These are phyloP conservation scores for Hygrophoropsis aurantiaca DNA, from an alignment of 768 basidiomycete genomes.

Conservation along the genomic window DNA sequence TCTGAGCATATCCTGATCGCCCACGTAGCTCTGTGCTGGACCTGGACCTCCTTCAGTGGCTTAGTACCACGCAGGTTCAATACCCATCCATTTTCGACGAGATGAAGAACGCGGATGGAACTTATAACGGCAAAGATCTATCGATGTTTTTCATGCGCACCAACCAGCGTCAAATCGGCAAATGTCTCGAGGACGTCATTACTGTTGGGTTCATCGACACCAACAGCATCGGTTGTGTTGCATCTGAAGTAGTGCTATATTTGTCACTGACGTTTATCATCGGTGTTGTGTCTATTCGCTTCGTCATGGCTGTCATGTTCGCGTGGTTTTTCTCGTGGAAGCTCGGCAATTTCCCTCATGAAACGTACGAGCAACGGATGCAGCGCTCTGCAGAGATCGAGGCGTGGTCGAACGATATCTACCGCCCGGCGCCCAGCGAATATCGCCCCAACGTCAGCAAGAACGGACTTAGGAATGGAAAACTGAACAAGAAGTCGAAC, in stretches of 20 bases:
- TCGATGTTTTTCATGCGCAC: constrained; percentile 82
- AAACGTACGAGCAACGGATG: constrained; percentile 92
- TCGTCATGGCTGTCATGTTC: constrained; percentile 95
- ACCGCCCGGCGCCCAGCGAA: constrained; percentile 85
- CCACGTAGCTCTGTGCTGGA: constrained; percentile 78
- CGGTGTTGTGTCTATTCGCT: constrained; percentile 93
- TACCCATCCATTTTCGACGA: constrained; percentile 84
- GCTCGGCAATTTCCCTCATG: constrained; percentile 88
- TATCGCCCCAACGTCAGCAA: constrained; percentile 89
- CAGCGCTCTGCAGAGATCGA: constrained; percentile 89
- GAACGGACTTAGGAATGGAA: constrained; percentile 54
- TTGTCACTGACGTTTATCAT: constrained; percentile 96
- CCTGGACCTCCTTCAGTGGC: constrained; percentile 81
- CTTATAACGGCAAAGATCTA: constrained; percentile 81
- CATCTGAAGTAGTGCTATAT: constrained; percentile 91
- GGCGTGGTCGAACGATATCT: constrained; percentile 95
- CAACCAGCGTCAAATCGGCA: constrained; percentile 63
- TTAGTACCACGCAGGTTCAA: constrained; percentile 74
- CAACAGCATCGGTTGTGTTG: constrained; percentile 92
- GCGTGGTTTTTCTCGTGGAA: constrained; percentile 98
- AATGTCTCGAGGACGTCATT: constrained; percentile 83
- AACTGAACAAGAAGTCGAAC: constrained; percentile 51
- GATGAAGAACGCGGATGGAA: constrained; percentile 65
- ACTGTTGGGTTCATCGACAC: constrained; percentile 95
- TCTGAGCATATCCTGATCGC: constrained; percentile 4